Percentiles rank a stretch among this genome's conserved stretches.
Evolutionary conservation across 306 rosid genomes (phyloP).

Genomic region (Carpinus viminea): DNA sequence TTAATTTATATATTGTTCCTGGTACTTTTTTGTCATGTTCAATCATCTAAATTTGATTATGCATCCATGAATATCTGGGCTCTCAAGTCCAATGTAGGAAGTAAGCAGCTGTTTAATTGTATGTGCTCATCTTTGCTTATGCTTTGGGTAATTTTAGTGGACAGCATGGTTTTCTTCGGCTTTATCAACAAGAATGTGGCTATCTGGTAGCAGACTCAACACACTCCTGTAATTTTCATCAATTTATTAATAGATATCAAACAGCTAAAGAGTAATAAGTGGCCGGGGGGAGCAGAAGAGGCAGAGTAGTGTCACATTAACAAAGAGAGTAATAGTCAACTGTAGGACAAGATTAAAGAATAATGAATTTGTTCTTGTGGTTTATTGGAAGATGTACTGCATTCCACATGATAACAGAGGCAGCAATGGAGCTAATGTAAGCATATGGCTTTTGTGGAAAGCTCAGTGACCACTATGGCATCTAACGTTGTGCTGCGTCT

Average conservation of each 20-base stretch:
- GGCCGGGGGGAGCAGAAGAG: too few relatives aligned
- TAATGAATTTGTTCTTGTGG: not conserved
- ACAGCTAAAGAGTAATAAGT: too few relatives aligned
- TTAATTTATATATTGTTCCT: too few relatives aligned
- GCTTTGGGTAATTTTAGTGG: not conserved
- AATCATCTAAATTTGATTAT: not conserved
- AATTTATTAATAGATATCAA: too few relatives aligned
- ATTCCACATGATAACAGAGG: not conserved
- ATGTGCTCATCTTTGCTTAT: not conserved
- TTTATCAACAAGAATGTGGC: too few relatives aligned
- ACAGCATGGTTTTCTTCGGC: not conserved
- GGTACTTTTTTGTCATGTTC: not conserved
- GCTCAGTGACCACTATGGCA: not conserved
- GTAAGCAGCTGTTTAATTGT: not conserved
- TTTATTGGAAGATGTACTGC: not conserved
- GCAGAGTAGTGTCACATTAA: not conserved
- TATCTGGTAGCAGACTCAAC: too few relatives aligned
- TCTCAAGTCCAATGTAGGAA: not conserved
- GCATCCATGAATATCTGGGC: not conserved
- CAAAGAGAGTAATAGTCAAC: not conserved
- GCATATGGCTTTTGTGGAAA: conserved; percentile 1
- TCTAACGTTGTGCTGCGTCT: not conserved
- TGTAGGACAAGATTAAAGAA: not conserved
- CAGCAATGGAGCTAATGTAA: not conserved
- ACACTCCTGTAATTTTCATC: too few relatives aligned